Evolutionary conservation across 2,329 filamentous ascomycete genomes (phyloP).

Genomic region (Dendryphion nanum): DNA sequence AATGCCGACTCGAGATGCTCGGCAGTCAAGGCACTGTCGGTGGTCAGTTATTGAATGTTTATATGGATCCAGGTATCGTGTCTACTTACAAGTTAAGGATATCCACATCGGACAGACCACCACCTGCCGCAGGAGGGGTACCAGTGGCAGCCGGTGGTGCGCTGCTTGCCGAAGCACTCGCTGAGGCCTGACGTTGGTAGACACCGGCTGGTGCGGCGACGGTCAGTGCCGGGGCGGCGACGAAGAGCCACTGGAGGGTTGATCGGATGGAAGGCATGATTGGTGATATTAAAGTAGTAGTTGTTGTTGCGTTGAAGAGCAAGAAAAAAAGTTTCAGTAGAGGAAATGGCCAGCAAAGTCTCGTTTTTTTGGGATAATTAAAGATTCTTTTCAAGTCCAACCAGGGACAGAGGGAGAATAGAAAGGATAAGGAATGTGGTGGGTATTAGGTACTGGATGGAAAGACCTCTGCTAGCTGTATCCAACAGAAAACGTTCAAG

Average conservation of each 20-base stretch:
- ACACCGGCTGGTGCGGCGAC: conserved; percentile 30
- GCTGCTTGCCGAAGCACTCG: conserved; percentile 6
- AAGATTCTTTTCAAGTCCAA: conserved; percentile 36
- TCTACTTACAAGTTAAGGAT: conserved; percentile 55
- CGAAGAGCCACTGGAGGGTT: conserved; percentile 33
- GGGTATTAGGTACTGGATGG: conserved; percentile 35
- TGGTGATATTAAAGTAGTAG: conserved; percentile 11
- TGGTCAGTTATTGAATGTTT: no score
- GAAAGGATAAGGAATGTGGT: conserved; percentile 32
- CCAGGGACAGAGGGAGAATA: conserved; percentile 39
- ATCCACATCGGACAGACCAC: conserved; percentile 49
- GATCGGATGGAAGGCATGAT: conserved; percentile 39
- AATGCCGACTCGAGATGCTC: conserved; percentile 74
- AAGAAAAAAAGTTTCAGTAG: conserved; percentile 12
- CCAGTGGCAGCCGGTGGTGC: conserved; percentile 7
- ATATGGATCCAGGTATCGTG: no score
- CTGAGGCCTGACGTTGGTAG: conserved; percentile 21
- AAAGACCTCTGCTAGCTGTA: conserved; percentile 32
- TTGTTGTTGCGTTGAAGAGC: conserved; percentile 10
- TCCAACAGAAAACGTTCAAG: conserved; percentile 36
- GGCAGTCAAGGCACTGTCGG: conserved; percentile 64
- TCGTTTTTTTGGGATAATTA: conserved; percentile 34
- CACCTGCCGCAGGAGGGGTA: conserved; percentile 16
- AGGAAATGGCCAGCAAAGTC: conserved; percentile 38
- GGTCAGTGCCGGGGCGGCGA: conserved; percentile 32